These are phyloP conservation scores for Austroboletus rostrupii DNA, from an alignment of 1,284 basidiomycete species.

Conservation along the genomic window DNA sequence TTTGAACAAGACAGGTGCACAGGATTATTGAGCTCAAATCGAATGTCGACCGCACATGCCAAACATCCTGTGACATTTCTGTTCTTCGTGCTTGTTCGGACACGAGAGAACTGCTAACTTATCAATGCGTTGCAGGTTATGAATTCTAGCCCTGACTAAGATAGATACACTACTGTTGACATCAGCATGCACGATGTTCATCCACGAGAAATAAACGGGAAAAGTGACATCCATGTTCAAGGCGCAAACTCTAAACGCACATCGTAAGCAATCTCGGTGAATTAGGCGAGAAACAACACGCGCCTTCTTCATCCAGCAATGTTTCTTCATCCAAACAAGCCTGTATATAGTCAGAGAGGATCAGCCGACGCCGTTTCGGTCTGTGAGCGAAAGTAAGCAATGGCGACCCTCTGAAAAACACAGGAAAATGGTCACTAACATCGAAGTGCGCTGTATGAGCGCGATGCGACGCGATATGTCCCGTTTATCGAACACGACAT, in stretches of 20 bases:
- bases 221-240: constrained; percentile 4
- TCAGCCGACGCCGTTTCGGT: constrained; percentile 75
- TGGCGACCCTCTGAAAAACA: background rate
- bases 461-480: constrained; percentile 68
- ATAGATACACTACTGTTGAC: too few species aligned
- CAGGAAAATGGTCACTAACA: background rate
- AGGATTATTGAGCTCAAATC: too few species aligned
- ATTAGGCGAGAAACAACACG: background rate
- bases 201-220: too few species aligned
- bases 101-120: too few species aligned
- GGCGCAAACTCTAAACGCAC: constrained; percentile 19
- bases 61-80: too few species aligned
- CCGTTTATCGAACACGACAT: constrained; percentile 77
- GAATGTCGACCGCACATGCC: too few species aligned
- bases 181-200: too few species aligned
- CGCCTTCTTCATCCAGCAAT: constrained; percentile 74
- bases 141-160: too few species aligned
- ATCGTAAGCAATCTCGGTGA: constrained; percentile 4
- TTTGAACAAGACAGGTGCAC: too few species aligned
- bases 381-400: constrained; percentile 29
- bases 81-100: too few species aligned
- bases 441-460: constrained; percentile 64
- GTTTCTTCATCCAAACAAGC: constrained; percentile 79
- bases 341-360: constrained; percentile 72
- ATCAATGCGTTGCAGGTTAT: too few species aligned